A percentile compares a stretch with the other conserved stretches of the same genome.
phyloP scores from a whole-genome alignment of 441 rosid species.

The Gossypium lobatum region DNA sequence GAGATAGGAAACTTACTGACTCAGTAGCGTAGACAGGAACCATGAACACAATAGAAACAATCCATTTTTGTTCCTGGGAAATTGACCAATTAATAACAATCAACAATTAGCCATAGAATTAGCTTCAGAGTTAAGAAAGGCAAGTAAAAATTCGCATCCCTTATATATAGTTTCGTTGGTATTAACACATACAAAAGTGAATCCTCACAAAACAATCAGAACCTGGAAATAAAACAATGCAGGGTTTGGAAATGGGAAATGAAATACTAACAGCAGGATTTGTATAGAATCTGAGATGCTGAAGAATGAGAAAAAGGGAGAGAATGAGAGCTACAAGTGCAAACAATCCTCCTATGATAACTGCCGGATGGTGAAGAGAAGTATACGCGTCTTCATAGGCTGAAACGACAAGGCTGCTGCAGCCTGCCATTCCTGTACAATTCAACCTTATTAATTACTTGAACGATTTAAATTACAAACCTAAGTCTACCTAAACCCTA shows the following conservation, averaged over 20 bases:
- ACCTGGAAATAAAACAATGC: not conserved
- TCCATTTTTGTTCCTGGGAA: conserved; percentile 85
- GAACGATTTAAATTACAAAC: not conserved
- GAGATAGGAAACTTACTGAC: conserved; percentile 51
- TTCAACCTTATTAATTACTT: not conserved
- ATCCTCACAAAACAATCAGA: not conserved
- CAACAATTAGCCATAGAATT: too few relatives aligned
- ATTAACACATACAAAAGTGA: not conserved
- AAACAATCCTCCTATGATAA: conserved; percentile 59
- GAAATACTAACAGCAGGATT: conserved; percentile 57
- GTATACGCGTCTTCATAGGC: conserved; percentile 25
- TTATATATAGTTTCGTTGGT: not conserved
- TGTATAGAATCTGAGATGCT: conserved; percentile 80
- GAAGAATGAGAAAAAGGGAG: conserved; percentile 48
- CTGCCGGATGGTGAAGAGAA: conserved; percentile 51
- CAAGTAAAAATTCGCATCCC: too few relatives aligned
- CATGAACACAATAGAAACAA: conserved; percentile 70
- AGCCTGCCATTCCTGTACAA: not conserved
- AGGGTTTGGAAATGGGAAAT: not conserved
- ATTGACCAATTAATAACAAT: not conserved
- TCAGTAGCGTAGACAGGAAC: conserved; percentile 85
- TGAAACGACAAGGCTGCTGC: not conserved
- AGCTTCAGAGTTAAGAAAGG: too few relatives aligned
- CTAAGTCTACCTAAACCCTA: not conserved
- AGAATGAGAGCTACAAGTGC: conserved; percentile 49